Evolutionary conservation across 129 eudicot species (phyloP), one percentile per base, ranked within the genome.

Genomic region (Helianthus tuberosus): DNA sequence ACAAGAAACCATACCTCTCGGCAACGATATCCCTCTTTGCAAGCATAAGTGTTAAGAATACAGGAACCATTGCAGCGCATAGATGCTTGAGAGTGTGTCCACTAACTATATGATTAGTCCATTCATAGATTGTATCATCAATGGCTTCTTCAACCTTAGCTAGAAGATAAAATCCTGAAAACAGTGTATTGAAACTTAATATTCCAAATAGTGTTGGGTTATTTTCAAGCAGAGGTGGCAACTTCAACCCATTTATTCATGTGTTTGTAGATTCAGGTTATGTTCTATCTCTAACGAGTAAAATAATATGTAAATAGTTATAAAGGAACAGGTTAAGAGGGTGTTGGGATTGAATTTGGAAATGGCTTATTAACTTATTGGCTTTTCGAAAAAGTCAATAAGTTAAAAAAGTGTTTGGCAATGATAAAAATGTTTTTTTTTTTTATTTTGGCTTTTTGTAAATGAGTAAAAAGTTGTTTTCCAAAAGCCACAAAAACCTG

Each of bases 101-200:
- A 71, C 96, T 90, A 58, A 93, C 84, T 52, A 90, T 73, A 69
- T 90, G 91, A 76, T 83, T 80, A 68, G 96, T 93, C 87, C 87
- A 86, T 8, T 83, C 52, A 69, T 90, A 93, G 23, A 93, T 93
- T 69, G 89, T 87, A 81, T 83, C 88, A 79, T 93, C 98, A 27
- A 83, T 84, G 23, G 98, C 98, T 79, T 93, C 98, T 81, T 86
- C 96, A 36, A 93, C 83, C 88, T 93, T 93, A 16, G 98, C 98
- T 58, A 93, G 71, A 68, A 90, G 96, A 79, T 93, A 93, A 77
- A 93, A 93, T 60, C 88, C 98, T 93, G 93, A 61, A 78, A 52
- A 71, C 12, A 12, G 59, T 8, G 17, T 3, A 52, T 77, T 61
- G 32, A 41, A 67, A 71, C 61, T 59, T 62, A 71, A 17, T 15